Conservation (phyloP, 2,329 filamentous ascomycete species). For the Microcyclospora tardicrescens region DNA sequence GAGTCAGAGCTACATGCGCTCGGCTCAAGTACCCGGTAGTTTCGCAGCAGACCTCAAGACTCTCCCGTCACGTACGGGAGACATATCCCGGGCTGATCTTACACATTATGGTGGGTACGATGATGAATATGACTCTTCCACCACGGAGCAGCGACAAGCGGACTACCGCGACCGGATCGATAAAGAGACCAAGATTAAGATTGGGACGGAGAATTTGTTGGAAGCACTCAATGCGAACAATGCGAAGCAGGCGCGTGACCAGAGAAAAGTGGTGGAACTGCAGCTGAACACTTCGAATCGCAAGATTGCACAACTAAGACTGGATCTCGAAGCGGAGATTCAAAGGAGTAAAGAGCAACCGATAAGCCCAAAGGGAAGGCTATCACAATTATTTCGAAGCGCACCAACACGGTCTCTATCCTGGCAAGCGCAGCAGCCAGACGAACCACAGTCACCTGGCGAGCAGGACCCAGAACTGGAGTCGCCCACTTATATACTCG, state of each 20-base stretch:
- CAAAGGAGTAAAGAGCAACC: conserved; percentile 44
- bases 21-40: conserved; percentile 58
- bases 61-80: conserved; percentile 45
- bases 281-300: conserved; percentile 82
- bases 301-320: conserved; percentile 48
- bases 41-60: conserved; percentile 81
- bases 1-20: conserved; percentile 53
- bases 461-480: conserved; percentile 59
- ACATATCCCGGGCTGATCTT: conserved; percentile 44
- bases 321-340: conserved; percentile 47
- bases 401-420: conserved; percentile 42
- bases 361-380: conserved; percentile 28
- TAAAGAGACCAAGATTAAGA: conserved; percentile 95
- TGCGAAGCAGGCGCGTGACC: conserved; percentile 78
- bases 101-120: conserved; percentile 37
- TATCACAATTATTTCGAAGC: conserved; percentile 45
- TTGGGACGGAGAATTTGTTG: conserved; percentile 92
- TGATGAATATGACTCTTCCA: conserved; percentile 43
- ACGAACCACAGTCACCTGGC: conserved; percentile 30
- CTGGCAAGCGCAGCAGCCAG: conserved; percentile 23
- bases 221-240: conserved; percentile 92
- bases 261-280: conserved; percentile 48
- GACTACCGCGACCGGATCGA: conserved; percentile 73
- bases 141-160: conserved; percentile 60
- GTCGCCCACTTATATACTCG: conserved; percentile 80